Base-by-base conservation (phyloP, 2,329 filamentous ascomycete species). In the Sporothrix pseudoabietina region DNA sequence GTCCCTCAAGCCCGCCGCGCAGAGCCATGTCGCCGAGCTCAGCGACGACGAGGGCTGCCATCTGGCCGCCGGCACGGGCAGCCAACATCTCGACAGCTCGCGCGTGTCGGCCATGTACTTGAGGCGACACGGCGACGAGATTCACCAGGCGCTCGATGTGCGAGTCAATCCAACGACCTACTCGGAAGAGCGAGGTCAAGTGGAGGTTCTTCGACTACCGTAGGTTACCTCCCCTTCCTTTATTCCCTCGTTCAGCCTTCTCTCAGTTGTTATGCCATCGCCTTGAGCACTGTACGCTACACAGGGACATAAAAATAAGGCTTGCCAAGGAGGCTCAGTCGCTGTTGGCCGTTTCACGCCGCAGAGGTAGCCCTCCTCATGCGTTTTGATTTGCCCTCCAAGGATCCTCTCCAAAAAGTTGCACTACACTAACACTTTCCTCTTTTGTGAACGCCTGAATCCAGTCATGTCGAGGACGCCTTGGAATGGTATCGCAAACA, bases 141-240 rank as follows among this genome's bases (percentile, higher is more conserved):
- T 74, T 19, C 73, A 74, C 26, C 59, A 69, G 30, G 70, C 65
- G 10, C 73, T 74, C 19, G 73, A 74, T 14, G 32, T 49, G 3
- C n/a, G 26, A 3, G 44, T 70, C 12, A 69, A 72, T 8, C 70
- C 65, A 9, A 57, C 70, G 2, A 52, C 55, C 4, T 74, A 69
- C 7, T 74, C 73, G 16, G 57, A 74, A 6, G 7, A 49, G 1
- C 54, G 55, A 9, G 41, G 55, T 12, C 44, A 49, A 30, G 14
- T 72, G 16, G 70, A 70, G 4, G 35, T 72, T 2, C 44, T 74
- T 8, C n/a, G 26, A 3, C 5, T 54, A 22, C 71, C 71, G 71
- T 72, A 59, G 35, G 71, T 68, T 41, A 30, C 69, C 26, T 22
- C 35, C n/a, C 30, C 3, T 19, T 4, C 10, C n/a, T 54, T 54